phyloP scores from a whole-genome alignment of 2,329 filamentous ascomycete genomes.

The Penicillium palitans region DNA sequence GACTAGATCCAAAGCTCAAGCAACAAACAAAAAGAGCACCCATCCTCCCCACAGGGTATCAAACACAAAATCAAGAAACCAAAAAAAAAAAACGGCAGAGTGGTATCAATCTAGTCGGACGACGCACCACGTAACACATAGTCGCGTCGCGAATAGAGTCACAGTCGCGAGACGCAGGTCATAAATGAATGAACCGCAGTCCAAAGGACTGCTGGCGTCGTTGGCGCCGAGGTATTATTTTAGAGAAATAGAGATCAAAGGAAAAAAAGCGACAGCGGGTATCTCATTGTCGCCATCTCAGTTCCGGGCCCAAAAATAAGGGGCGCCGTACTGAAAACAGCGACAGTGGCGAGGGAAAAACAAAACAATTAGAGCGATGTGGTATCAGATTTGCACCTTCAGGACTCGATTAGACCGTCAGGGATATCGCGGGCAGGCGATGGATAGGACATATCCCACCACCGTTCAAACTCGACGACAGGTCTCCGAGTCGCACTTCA shows the following conservation, averaged over 20 bases:
- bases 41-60: conserved; percentile 38
- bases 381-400: conserved; percentile 25
- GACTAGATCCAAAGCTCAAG: conserved; percentile 18
- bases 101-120: conserved; percentile 33
- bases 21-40: conserved; percentile 28
- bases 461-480: conserved; percentile 43
- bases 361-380: conserved; percentile 20
- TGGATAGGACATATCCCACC: conserved; percentile 41
- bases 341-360: conserved; percentile 34
- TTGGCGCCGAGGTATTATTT: conserved; percentile 17
- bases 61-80: conserved; percentile 33
- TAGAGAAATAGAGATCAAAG: conserved; percentile 13
- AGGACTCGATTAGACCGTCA: conserved; percentile 22
- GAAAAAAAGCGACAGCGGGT: conserved; percentile 28
- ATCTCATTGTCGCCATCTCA: conserved; percentile 35
- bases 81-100: conserved; percentile 26
- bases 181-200: conserved; percentile 35
- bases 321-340: conserved; percentile 12
- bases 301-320: conserved; percentile 11
- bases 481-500: conserved; percentile 39
- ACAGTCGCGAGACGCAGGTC: conserved; percentile 36
- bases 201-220: conserved; percentile 11
- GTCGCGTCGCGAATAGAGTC: conserved; percentile 35
- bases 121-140: conserved; percentile 32
- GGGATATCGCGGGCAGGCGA: conserved; percentile 27